A percentile compares a stretch with the other conserved stretches of the same genome.
Conservation (phyloP, 768 basidiomycete genomes). For the Lentinula edodes region DNA sequence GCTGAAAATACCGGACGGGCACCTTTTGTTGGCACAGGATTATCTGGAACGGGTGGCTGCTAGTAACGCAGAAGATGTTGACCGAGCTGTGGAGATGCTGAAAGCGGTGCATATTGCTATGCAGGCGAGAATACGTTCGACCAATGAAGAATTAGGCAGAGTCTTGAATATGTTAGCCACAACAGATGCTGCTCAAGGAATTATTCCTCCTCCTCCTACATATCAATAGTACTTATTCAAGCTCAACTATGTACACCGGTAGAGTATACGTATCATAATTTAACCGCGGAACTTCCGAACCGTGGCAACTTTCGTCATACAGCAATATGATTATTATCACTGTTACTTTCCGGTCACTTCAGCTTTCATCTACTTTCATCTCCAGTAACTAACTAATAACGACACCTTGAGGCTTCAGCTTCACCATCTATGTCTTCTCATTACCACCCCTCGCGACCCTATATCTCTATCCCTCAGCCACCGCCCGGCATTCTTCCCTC, state of each 20-base stretch:
- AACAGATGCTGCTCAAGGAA: no score
- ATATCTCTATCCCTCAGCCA: background rate
- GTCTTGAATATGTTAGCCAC: no score
- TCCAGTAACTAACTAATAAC: no score
- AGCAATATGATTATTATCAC: background rate
- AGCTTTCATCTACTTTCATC: background rate
- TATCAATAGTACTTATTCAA: no score
- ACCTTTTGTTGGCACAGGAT: constrained; percentile 64
- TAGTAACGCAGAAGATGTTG: constrained; percentile 82
- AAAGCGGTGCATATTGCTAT: constrained; percentile 25
- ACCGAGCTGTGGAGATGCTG: constrained; percentile 65
- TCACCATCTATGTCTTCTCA: background rate
- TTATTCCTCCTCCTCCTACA: no score
- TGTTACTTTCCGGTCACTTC: background rate
- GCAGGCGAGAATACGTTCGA: background rate
- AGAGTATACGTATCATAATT: background rate
- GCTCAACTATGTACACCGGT: no score
- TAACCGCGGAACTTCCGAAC: background rate
- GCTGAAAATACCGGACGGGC: constrained; percentile 53
- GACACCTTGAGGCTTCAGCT: background rate
- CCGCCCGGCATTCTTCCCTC: constrained; percentile 28
- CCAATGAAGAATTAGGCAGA: background rate
- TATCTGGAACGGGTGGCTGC: constrained; percentile 69
- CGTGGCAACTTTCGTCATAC: background rate
- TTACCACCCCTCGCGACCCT: background rate